Evolutionary conservation across 208 protist genomes (phyloP).

Genomic region (Balamuthia mandrillaris): DNA sequence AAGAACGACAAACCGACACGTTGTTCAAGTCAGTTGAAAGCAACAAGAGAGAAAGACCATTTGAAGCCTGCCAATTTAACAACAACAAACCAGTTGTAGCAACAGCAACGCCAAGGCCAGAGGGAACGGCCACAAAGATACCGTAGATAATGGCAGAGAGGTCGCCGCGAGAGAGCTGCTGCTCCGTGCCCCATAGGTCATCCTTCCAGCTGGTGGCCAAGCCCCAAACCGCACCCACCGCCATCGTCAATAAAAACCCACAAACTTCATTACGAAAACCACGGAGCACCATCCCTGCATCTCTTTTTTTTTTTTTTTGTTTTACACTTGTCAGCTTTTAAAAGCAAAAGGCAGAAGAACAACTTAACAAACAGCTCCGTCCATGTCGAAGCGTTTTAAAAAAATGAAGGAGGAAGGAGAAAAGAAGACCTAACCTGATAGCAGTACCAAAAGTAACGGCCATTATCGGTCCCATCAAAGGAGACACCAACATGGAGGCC

Average conservation of each 20-base stretch:
- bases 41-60: too few relatives aligned
- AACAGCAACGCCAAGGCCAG: constrained; percentile 22
- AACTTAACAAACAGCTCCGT: too few relatives aligned
- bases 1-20: too few relatives aligned
- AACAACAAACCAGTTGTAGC: background rate
- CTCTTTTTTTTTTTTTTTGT: background rate
- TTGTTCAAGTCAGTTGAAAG: too few relatives aligned
- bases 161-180: background rate
- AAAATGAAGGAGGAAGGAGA: background rate
- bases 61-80: too few relatives aligned
- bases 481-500: constrained; percentile 31
- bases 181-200: background rate
- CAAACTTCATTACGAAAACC: constrained; percentile 2
- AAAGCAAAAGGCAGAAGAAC: too few relatives aligned
- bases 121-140: constrained; percentile 18
- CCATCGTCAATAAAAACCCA: background rate
- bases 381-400: background rate
- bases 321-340: background rate
- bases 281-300: background rate
- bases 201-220: background rate
- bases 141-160: background rate
- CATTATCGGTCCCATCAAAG: constrained; percentile 39
- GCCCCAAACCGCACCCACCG: background rate
- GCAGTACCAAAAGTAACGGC: background rate
- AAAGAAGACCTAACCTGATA: background rate